Evolutionary conservation across 208 protist species (phyloP).

Genomic region (Spironucleus salmonicida): DNA sequence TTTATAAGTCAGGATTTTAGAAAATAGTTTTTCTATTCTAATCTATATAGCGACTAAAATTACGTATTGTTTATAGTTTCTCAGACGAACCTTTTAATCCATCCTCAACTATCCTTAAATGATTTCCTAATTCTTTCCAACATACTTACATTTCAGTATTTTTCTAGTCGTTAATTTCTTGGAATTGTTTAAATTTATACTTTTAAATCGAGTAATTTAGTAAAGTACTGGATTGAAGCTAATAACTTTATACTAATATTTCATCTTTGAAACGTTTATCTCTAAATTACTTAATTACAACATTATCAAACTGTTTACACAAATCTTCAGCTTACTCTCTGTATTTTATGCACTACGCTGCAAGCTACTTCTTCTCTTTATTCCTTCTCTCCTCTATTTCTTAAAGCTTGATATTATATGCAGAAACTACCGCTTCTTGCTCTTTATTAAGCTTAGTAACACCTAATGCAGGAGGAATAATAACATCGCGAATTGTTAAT

Average conservation of each 20-base stretch:
- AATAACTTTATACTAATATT: background rate
- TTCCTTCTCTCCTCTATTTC: background rate
- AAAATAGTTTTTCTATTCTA: no score
- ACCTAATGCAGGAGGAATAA: background rate
- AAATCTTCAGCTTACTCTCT: constrained; percentile 18
- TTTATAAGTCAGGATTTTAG: no score
- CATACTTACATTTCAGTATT: no score
- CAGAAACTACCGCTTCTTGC: background rate
- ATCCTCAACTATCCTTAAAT: no score
- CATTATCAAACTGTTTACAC: background rate
- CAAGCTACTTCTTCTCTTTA: constrained; percentile 6
- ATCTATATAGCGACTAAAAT: no score
- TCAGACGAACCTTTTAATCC: no score
- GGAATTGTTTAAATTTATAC: no score
- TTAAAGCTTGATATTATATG: background rate
- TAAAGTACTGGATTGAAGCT: background rate
- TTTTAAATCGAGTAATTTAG: no score
- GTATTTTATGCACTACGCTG: background rate
- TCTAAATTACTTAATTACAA: background rate
- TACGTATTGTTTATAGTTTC: no score
- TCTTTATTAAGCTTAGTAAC: constrained; percentile 9
- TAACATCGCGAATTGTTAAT: constrained; percentile 14
- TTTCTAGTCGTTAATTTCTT: no score
- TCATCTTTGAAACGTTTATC: constrained; percentile 10
- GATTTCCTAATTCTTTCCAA: no score